Percentiles rank a stretch among this genome's conserved stretches.
These are phyloP conservation scores for Tricholoma sp. DNA, from an alignment of 768 basidiomycete genomes.

Conservation along the genomic window DNA sequence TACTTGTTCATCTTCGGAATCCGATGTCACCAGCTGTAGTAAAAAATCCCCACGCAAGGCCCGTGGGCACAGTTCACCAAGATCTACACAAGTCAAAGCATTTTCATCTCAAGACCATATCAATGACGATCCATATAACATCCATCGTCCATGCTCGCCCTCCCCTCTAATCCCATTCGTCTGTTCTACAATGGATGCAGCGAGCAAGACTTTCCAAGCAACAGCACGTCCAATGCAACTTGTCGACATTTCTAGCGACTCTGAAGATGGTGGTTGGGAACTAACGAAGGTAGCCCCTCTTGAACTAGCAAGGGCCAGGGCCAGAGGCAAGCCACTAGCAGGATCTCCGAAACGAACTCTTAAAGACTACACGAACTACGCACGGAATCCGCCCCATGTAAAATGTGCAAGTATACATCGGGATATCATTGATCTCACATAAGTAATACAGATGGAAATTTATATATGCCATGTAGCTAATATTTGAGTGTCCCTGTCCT, in stretches of 20 bases:
- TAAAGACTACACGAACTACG: not conserved
- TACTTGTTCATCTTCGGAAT: slow-evolving; percentile 16
- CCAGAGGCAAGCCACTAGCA: not conserved
- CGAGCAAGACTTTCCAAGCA: not conserved
- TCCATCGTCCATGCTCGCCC: slow-evolving; percentile 2
- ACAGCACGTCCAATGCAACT: slow-evolving; percentile 11
- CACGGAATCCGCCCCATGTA: not conserved
- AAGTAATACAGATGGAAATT: not conserved
- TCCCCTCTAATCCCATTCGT: slow-evolving; percentile 1
- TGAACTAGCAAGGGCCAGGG: slow-evolving; percentile 10
- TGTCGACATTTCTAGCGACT: slow-evolving; percentile 37
- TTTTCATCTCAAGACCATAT: too few relatives aligned
- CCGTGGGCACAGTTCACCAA: slow-evolving; percentile 12
- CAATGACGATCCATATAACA: not conserved
- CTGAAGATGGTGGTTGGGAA: slow-evolving; percentile 17
- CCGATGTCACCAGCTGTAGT: slow-evolving; percentile 3
- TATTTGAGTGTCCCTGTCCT: slow-evolving; percentile 1
- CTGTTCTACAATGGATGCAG: not conserved
- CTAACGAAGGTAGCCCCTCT: slow-evolving; percentile 5
- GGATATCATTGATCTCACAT: slow-evolving; percentile 15
- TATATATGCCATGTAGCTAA: not conserved
- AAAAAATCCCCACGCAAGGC: slow-evolving; percentile 18
- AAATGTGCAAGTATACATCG: not conserved
- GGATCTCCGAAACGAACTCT: slow-evolving; percentile 5
- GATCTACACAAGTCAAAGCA: not conserved